phyloP scores from a whole-genome alignment of 352 stramenopile genomes.

The Pilasporangium apinafurcum region DNA sequence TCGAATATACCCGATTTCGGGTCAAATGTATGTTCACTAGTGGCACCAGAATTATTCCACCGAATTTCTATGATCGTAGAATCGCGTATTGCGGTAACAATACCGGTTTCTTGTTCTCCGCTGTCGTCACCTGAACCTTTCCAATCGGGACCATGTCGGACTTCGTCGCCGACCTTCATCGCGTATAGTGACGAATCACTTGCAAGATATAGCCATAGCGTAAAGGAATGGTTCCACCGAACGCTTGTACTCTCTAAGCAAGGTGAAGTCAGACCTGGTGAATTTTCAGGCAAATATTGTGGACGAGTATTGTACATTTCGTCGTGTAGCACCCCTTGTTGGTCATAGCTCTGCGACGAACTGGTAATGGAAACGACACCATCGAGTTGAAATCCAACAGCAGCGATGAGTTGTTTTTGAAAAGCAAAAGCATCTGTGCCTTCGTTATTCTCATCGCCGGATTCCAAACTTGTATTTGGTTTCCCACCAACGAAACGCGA shows the following conservation, averaged over 20 bases:
- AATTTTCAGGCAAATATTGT: slow-evolving; percentile 29
- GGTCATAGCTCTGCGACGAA: too few relatives aligned
- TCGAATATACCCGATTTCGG: slow-evolving; percentile 41
- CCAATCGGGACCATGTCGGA: slow-evolving; percentile 53
- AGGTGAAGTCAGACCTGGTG: slow-evolving; percentile 29
- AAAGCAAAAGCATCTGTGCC: slow-evolving; percentile 34
- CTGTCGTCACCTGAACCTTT: slow-evolving; percentile 11
- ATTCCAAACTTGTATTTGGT: slow-evolving; percentile 8
- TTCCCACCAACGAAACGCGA: slow-evolving; percentile 52
- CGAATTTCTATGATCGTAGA: slow-evolving; percentile 41
- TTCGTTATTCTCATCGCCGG: slow-evolving; percentile 9
- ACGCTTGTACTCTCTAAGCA: slow-evolving; percentile 21
- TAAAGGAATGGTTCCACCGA: slow-evolving; percentile 70
- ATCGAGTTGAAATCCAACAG: slow-evolving; percentile 61
- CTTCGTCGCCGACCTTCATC: slow-evolving; percentile 60
- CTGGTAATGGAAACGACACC: slow-evolving; percentile 25
- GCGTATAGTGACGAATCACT: slow-evolving; percentile 33
- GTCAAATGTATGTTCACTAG: slow-evolving; percentile 41
- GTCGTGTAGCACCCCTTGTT: neutral
- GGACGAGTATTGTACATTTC: neutral
- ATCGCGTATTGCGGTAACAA: slow-evolving; percentile 36
- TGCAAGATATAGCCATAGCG: slow-evolving; percentile 66
- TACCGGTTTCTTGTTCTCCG: slow-evolving; percentile 16
- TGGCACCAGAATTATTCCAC: slow-evolving; percentile 27
- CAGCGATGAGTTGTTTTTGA: slow-evolving; percentile 58